A percentile compares a stretch with the other conserved stretches of the same genome.
phyloP scores from a whole-genome alignment of 2,329 filamentous ascomycete genomes.

The Colletotrichum graminicola region DNA sequence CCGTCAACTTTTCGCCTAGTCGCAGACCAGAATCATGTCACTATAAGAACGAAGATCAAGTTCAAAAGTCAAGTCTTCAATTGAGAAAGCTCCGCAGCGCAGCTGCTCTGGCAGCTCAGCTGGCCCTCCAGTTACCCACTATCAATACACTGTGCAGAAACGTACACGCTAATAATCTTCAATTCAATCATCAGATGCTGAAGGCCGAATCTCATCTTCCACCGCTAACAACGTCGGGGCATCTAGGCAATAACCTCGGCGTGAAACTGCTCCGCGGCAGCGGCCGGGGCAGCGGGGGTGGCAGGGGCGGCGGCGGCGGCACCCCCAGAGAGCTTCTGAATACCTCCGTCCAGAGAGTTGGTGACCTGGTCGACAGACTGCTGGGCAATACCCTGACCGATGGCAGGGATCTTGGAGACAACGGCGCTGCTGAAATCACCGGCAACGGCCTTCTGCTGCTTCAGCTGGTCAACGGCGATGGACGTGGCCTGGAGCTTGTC shows the following conservation, averaged over 20 bases:
- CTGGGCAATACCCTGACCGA: slow-evolving; percentile 48
- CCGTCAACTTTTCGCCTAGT: neutral
- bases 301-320: slow-evolving; percentile 29
- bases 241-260: slow-evolving; percentile 31
- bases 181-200: slow-evolving; percentile 14
- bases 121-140: slow-evolving; percentile 17
- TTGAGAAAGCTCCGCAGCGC: slow-evolving; percentile 23
- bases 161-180: slow-evolving; percentile 24
- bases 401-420: slow-evolving; percentile 47
- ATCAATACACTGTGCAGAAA: slow-evolving; percentile 15
- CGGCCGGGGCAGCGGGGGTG: slow-evolving; percentile 16
- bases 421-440: slow-evolving; percentile 45
- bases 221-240: no score
- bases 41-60: neutral
- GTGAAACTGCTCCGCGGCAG: slow-evolving; percentile 20
- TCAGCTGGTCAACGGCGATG: slow-evolving; percentile 45
- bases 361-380: slow-evolving; percentile 46
- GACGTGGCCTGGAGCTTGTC: slow-evolving; percentile 47
- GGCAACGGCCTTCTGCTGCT: slow-evolving; percentile 44
- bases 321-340: slow-evolving; percentile 39
- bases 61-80: neutral
- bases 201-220: neutral
- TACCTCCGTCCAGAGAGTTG: slow-evolving; percentile 43
- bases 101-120: slow-evolving; percentile 40
- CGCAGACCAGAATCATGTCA: neutral